Conservation (phyloP, 208 protist species). For the Leishmania braziliensis region DNA sequence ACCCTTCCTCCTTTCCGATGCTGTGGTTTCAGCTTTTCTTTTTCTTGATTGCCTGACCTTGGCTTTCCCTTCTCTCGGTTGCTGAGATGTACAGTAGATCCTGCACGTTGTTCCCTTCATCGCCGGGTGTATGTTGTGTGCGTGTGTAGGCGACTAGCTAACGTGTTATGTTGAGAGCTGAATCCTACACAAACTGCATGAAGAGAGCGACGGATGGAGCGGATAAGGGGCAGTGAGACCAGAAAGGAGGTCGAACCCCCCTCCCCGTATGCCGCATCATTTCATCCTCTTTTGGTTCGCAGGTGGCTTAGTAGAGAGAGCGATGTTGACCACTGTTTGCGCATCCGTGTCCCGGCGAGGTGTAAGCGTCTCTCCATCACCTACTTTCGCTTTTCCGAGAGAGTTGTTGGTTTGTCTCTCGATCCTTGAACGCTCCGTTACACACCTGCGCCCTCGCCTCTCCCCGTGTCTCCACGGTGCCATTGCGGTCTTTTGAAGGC, state of each 20-base stretch:
- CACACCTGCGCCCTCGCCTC: not conserved
- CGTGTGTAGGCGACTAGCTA: not conserved
- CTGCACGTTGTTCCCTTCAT: not conserved
- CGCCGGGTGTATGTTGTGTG: not conserved
- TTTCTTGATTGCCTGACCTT: not conserved
- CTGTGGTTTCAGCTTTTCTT: not conserved
- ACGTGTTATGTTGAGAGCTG: not conserved
- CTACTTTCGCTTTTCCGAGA: not conserved
- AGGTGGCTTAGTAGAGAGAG: not conserved
- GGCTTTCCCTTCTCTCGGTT: not conserved
- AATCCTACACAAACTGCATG: not conserved
- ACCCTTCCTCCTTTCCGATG: not conserved
- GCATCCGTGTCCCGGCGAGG: not conserved
- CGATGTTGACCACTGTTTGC: not conserved
- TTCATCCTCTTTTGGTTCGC: not conserved
- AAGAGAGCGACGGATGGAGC: not conserved
- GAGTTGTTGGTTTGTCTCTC: not conserved
- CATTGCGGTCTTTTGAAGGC: not conserved
- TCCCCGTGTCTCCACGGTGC: not conserved
- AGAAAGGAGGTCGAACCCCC: not conserved
- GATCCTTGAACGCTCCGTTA: not conserved
- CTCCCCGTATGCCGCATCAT: not conserved
- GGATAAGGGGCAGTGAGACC: no score
- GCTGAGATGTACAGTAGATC: slow-evolving; percentile 2
- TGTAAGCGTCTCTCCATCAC: not conserved